A percentile compares a stretch with the other conserved stretches of the same genome.
phyloP scores from a whole-genome alignment of 148 eudicot genomes.

The Arbutus unedo region DNA sequence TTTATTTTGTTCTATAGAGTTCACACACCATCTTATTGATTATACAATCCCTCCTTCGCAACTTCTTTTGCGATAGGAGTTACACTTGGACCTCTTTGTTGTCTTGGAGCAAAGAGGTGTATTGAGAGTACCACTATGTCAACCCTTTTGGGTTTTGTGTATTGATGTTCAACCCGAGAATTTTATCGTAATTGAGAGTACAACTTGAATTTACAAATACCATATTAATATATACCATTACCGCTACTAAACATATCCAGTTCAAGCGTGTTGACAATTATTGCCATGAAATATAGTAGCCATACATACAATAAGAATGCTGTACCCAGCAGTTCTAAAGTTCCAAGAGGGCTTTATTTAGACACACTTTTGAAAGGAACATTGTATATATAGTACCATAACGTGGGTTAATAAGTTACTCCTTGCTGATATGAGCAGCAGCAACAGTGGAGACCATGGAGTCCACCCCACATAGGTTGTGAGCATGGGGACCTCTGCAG shows the following conservation, averaged over 20 bases:
- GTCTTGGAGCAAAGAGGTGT: too few species aligned
- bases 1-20: too few species aligned
- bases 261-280: not conserved
- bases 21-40: too few species aligned
- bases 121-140: too few species aligned
- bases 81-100: too few species aligned
- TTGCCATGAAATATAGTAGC: not conserved
- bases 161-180: too few species aligned
- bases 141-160: too few species aligned
- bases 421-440: constrained; percentile 24
- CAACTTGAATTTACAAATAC: not conserved
- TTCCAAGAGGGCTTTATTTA: not conserved
- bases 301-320: not conserved
- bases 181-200: too few species aligned
- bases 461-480: constrained; percentile 58
- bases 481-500: constrained; percentile 51
- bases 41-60: too few species aligned
- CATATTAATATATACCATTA: not conserved
- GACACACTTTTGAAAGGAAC: not conserved
- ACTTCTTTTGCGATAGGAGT: too few species aligned
- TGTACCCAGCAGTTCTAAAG: not conserved
- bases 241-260: not conserved
- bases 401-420: not conserved
- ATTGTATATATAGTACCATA: not conserved
- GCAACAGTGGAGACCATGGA: constrained; percentile 60